Evolutionary conservation across 2,329 filamentous ascomycete species (phyloP), one percentile per base, ranked within the genome.

Genomic region (Aspergillus candidus): DNA sequence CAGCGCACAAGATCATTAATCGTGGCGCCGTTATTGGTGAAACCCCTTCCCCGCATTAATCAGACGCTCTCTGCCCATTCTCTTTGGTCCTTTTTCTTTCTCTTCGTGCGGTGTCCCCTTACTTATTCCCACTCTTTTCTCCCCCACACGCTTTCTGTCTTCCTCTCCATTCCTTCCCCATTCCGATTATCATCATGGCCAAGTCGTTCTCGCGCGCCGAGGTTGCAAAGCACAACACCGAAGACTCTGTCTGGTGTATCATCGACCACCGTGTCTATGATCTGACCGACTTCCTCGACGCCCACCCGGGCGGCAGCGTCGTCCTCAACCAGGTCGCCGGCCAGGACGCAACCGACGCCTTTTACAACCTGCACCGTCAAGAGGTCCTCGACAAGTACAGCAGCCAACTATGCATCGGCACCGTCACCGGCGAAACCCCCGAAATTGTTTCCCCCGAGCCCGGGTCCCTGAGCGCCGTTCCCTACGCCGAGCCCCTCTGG

Each of bases 351-450:
- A 94, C 88, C 2, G 72, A 77, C 31, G 84, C 84, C 44, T 94
- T 94, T 69, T 94, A 94, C 78, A 94, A 94, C 72, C 81, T 95
- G 41, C 89, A 95, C 71, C 77, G 88, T 18, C 88, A 94, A 56
- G 88, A 94, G 68, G 86, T 94, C n/a, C 77, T 94, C 10, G 72
- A 82, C 48, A 89, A 89, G 65, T 94, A 94, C 73, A 56, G 57
- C n/a, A 70, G 76, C 37, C 74, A 79, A 57, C 77, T 94, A 13
- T 84, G 79, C 66, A 77, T 94, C 56, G 88, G 88, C 59, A 86
- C 80, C 11, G 66, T 94, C 60, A 72, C 80, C 53, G 84, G 80
- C 66, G 87, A 94, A 72, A 82, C 76, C 59, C 77, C 87, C 14
- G 79, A 88, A 60, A 79, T 93, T 55, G 75, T 89, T 50, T 79